Evolutionary conservation across 768 basidiomycete species (phyloP).

Genomic region (Gloeostereum incarnatum): DNA sequence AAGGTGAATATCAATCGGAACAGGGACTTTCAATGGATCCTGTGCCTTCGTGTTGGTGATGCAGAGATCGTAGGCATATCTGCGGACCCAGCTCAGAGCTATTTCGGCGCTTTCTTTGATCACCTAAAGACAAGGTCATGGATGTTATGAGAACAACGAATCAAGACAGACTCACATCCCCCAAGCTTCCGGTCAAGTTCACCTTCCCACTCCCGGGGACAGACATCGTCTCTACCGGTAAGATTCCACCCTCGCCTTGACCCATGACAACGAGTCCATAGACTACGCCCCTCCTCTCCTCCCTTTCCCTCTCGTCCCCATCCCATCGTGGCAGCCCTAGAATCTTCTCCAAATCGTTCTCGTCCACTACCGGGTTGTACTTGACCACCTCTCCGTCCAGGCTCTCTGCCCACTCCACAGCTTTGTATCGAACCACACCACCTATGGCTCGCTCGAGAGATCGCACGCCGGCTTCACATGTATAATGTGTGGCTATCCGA

Average conservation of each 20-base stretch:
- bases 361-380: conserved; percentile 56
- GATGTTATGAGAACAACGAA: neutral
- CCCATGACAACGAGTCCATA: conserved; percentile 87
- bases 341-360: conserved; percentile 72
- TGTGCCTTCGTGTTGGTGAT: conserved; percentile 62
- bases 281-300: conserved; percentile 66
- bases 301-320: conserved; percentile 69
- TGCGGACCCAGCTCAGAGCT: conserved; percentile 89
- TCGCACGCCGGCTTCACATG: conserved; percentile 90
- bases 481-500: conserved; percentile 71
- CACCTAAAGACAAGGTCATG: conserved; percentile 30
- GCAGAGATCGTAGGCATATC: conserved; percentile 70
- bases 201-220: conserved; percentile 70
- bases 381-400: conserved; percentile 28
- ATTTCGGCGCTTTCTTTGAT: conserved; percentile 90
- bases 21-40: conserved; percentile 68
- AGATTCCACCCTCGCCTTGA: conserved; percentile 75
- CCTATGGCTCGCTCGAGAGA: conserved; percentile 83
- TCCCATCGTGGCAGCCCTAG: conserved; percentile 78
- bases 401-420: conserved; percentile 81
- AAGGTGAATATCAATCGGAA: conserved; percentile 75
- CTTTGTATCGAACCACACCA: conserved; percentile 83
- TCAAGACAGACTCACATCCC: conserved; percentile 43
- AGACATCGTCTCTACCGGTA: conserved; percentile 77
- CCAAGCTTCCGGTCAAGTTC: conserved; percentile 76